Conservation (phyloP, 1,139 yeast species). For the Pichia sp. region DNA sequence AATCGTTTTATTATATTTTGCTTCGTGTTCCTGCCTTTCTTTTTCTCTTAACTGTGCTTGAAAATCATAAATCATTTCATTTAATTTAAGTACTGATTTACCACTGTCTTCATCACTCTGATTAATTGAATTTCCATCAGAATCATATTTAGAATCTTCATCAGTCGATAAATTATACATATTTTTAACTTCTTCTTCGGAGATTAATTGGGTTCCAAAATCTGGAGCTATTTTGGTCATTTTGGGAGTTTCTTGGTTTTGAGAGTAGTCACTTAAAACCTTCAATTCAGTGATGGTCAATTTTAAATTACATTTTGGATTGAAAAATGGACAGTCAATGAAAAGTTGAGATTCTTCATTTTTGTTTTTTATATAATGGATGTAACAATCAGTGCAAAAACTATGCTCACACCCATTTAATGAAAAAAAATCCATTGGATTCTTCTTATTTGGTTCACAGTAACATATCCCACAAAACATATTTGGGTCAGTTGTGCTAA, state of each 20-base stretch:
- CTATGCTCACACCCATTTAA: slow-evolving; percentile 59
- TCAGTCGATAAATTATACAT: slow-evolving; percentile 10
- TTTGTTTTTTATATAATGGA: slow-evolving; percentile 48
- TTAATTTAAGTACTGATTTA: slow-evolving; percentile 3
- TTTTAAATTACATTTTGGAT: slow-evolving; percentile 22
- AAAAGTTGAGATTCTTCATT: slow-evolving; percentile 45
- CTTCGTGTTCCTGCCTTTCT: slow-evolving; percentile 20
- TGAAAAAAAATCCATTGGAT: slow-evolving; percentile 39
- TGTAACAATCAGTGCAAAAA: slow-evolving; percentile 65
- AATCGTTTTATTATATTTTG: slow-evolving; percentile 21
- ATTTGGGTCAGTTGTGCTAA: slow-evolving; percentile 26
- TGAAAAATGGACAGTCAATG: slow-evolving; percentile 54
- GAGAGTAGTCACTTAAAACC: slow-evolving; percentile 23
- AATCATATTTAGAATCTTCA: slow-evolving; percentile 8
- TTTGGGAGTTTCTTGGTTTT: slow-evolving; percentile 7
- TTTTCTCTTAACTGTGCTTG: slow-evolving; percentile 20
- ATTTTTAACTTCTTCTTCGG: slow-evolving; percentile 14
- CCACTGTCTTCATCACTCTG: background rate
- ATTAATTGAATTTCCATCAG: slow-evolving; percentile 4
- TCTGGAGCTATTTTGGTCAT: background rate
- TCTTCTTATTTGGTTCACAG: slow-evolving; percentile 36
- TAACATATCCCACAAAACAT: slow-evolving; percentile 69
- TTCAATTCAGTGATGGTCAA: slow-evolving; percentile 24
- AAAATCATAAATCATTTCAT: slow-evolving; percentile 24
- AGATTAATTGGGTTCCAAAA: slow-evolving; percentile 6